A percentile compares a stretch with the other conserved stretches of the same genome.
Conservation (phyloP, 768 basidiomycete species). For the Roridomyces roridus region DNA sequence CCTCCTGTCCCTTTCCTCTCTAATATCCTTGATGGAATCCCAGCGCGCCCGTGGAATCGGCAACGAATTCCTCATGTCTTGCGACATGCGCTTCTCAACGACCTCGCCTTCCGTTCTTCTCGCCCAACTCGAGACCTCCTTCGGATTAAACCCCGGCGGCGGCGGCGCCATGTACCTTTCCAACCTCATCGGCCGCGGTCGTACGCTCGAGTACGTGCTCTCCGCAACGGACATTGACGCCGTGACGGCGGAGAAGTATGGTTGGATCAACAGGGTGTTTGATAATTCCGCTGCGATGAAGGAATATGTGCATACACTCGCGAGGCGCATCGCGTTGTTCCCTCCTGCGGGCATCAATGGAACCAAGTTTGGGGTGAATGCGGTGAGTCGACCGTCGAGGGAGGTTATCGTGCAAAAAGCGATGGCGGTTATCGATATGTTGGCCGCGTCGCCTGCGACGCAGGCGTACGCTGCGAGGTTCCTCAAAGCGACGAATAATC, state of each 20-base stretch:
- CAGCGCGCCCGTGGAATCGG: too few relatives aligned
- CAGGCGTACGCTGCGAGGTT: neutral
- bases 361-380: too few relatives aligned
- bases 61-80: too few relatives aligned
- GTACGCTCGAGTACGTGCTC: too few relatives aligned
- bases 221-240: too few relatives aligned
- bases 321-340: slow-evolving; percentile 7
- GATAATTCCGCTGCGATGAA: neutral
- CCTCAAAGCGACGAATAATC: neutral
- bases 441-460: neutral
- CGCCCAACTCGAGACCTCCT: slow-evolving; percentile 5
- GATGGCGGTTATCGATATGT: slow-evolving; percentile 3
- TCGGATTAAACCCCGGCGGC: slow-evolving; percentile 9
- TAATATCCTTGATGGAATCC: too few relatives aligned
- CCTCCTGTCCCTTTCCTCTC: too few relatives aligned
- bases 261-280: slow-evolving; percentile 10
- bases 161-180: slow-evolving; percentile 9
- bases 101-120: slow-evolving; percentile 12
- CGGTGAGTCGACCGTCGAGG: slow-evolving; percentile 1
- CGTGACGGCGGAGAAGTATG: too few relatives aligned
- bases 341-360: too few relatives aligned
- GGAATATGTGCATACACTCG: neutral
- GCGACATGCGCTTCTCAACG: too few relatives aligned
- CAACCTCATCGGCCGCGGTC: slow-evolving; percentile 3
- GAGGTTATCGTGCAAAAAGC: slow-evolving; percentile 4